These are phyloP conservation scores for Naganishia cerealis DNA, from an alignment of 1,284 basidiomycete genomes.

Conservation along the genomic window DNA sequence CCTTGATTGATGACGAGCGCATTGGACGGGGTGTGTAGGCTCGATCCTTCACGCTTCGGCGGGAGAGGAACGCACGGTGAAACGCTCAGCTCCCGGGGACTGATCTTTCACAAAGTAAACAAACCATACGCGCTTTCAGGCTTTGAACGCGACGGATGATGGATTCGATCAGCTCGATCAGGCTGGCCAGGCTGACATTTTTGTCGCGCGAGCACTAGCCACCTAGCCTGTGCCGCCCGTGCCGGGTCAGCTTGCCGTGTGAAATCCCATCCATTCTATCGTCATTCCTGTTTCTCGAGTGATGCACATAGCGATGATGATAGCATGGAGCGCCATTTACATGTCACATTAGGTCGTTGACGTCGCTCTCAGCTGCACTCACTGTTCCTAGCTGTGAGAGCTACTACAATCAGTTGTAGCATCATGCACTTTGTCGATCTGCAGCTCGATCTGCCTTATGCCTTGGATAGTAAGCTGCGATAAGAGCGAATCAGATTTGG, in stretches of 20 bases:
- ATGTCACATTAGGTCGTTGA: not conserved
- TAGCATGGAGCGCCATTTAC: not conserved
- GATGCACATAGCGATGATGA: not conserved
- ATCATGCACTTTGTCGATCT: too few species aligned
- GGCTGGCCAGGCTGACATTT: not conserved
- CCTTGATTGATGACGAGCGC: conserved; percentile 1
- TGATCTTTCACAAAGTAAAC: not conserved
- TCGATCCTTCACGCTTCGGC: conserved; percentile 1
- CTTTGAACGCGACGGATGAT: not conserved
- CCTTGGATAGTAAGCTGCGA: too few species aligned
- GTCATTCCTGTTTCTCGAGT: not conserved
- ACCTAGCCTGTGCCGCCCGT: not conserved
- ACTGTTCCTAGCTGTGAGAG: too few species aligned
- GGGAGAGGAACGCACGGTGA: not conserved
- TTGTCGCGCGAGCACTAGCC: not conserved
- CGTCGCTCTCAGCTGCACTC: too few species aligned
- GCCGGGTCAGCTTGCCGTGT: not conserved
- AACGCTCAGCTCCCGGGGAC: not conserved
- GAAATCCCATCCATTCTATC: not conserved
- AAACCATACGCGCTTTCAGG: not conserved
- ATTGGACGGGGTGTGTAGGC: not conserved
- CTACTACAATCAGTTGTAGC: too few species aligned
- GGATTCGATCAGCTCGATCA: not conserved
- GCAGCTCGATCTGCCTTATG: too few species aligned
- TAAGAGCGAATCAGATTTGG: too few species aligned